Evolutionary conservation across 257 asterid genomes (phyloP), one percentile per base, ranked within the genome.

Genomic region (Mentha longifolia): DNA sequence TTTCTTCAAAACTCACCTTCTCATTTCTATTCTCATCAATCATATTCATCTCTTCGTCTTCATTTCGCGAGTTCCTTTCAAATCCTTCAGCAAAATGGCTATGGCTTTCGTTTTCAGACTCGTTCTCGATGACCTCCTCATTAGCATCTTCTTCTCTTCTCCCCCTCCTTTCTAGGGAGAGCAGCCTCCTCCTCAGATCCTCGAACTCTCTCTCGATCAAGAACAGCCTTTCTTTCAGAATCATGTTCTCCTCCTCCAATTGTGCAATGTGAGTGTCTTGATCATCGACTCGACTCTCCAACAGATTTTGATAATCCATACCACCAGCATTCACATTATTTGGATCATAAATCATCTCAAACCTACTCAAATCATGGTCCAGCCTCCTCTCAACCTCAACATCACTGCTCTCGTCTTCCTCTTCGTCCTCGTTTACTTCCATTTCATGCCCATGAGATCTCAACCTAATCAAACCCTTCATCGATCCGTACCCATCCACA

Each of bases 401-500:
- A 66, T 83, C 83, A 3, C 79, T 77, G 50, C 71, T 85, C 15
- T 77, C 87, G 22, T 78, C 87, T 47, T 81, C 91, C 33, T 85
- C 91, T 6, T 81, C 84, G 19, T 78, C 84, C 14, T 77, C 88
- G 11, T 81, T 51, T 7, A 51, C 25, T 51, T 51, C 57, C 57
- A 51, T 51, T 13, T 77, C 88, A 14, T 83, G 77, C n/a, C 82
- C 85, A 0, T 79, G 83, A 2, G 84, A 79, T 49, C 85, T 68
- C 75, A 86, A 60, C 80, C 89, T 77, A 65, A 86, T 84, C 76
- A 86, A 46, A 59, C 89, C 92, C 77, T 82, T 84, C 92, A 86
- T 86, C 5, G 92, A 82, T 25, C 92, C 92, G 60, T 86, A 86
- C 12, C 86, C 92, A 71, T 86, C 87, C 14, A 84, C 86, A 22